Evolutionary conservation across 2,329 filamentous ascomycete species (phyloP).

Genomic region (Biscogniauxia marginata): DNA sequence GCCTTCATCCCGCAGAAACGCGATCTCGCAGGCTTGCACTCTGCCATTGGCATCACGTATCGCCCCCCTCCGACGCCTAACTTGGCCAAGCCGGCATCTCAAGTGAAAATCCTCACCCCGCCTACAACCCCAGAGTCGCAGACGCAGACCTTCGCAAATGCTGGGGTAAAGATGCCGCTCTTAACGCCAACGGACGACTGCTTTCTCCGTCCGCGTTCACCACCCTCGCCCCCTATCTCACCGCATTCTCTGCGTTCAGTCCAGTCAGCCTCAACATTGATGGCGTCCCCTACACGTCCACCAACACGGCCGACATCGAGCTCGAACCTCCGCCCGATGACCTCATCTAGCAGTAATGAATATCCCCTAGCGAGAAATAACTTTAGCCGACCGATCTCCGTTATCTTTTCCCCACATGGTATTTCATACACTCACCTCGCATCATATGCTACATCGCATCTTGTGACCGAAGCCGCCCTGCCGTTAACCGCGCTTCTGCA

Average conservation of each 20-base stretch:
- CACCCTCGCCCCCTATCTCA: slow-evolving; percentile 38
- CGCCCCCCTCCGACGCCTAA: slow-evolving; percentile 47
- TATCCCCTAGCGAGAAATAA: slow-evolving; percentile 13
- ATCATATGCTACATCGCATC: slow-evolving; percentile 56
- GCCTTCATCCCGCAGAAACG: slow-evolving; percentile 61
- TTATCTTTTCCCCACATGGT: slow-evolving; percentile 66
- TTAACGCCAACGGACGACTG: slow-evolving; percentile 19
- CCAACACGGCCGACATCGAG: slow-evolving; percentile 15
- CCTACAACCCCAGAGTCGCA: slow-evolving; percentile 32
- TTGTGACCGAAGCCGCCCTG: slow-evolving; percentile 54
- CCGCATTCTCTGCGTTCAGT: slow-evolving; percentile 36
- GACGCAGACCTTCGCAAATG: slow-evolving; percentile 1
- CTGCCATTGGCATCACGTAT: slow-evolving; percentile 72
- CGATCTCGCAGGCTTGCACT: slow-evolving; percentile 61
- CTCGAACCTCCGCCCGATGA: slow-evolving; percentile 16
- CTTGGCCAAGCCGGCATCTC: slow-evolving; percentile 6
- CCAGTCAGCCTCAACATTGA: slow-evolving; percentile 36
- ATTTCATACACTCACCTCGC: slow-evolving; percentile 52
- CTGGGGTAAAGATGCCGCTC: slow-evolving; percentile 7
- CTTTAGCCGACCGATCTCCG: slow-evolving; percentile 47
- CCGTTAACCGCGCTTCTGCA: slow-evolving; percentile 65
- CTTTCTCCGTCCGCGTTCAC: slow-evolving; percentile 27
- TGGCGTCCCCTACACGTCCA: slow-evolving; percentile 25
- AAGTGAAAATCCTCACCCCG: slow-evolving; percentile 26
- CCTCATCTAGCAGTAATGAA: slow-evolving; percentile 14